Base-by-base conservation (phyloP, 2,329 filamentous ascomycete species). In the Penicillium sclerotiorum region DNA sequence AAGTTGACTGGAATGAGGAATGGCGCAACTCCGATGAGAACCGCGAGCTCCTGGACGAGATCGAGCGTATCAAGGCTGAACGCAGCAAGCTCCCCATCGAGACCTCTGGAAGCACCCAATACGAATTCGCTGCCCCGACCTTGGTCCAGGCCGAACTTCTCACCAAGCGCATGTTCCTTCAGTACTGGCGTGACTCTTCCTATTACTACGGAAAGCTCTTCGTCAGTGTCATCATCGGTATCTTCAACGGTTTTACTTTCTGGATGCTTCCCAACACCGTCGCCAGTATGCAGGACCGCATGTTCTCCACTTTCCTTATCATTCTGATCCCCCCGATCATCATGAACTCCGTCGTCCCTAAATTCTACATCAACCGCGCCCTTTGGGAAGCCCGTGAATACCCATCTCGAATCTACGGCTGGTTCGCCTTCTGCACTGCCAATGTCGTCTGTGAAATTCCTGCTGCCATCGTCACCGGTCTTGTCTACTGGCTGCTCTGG, bases 191-290 rank as follows among this genome's bases (percentile, higher is more conserved):
- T 12, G 84, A 89, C 54, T 85, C 88, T 0, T 85, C 83, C 1
- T 93, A 92, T 67, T 75, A 90, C 47, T 91, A 90, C 68, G 84
- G 86, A 51, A 90, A 90, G 65, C 73, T 93, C 21, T 91, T 90
- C 69, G 80, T 85, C 27, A 79, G 84, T 4, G 81, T 89, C 50
- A 80, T 90, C 53, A 77, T 88, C 37, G 88, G 86, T 13, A 83
- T 90, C 66, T 89, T 91, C 77, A 90, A 89, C 71, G 87, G 86
- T 18, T 90, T 90, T 71, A 90, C 87, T 4, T 91, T 90, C 73
- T 90, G 80, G 76, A 76, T 85, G 59, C 79, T 90, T 3, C 85
- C 84, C 2, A 77, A 85, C 66, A 80, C 77, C 0, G 75, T 88
- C 40, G 78, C 80, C 12, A 86, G 88, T 60, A 84, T 91, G 79